Conservation (phyloP, 352 stramenopile species). For the Phytophthora colocasiae region DNA sequence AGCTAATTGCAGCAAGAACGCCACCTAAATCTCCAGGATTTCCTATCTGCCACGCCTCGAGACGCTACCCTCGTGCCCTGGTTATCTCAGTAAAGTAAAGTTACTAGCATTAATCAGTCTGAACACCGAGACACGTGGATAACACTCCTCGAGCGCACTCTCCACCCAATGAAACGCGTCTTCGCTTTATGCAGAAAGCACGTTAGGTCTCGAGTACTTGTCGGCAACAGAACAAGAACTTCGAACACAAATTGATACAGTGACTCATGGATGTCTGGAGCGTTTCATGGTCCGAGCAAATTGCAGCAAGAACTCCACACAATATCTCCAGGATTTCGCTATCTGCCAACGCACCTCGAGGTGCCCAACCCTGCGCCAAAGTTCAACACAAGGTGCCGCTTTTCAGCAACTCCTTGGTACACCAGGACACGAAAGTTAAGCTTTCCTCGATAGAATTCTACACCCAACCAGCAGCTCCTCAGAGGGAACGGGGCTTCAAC, state of each 20-base stretch:
- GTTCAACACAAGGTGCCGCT: conserved; percentile 27
- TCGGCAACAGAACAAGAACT: conserved; percentile 1
- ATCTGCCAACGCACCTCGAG: conserved; percentile 47
- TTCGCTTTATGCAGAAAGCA: conserved; percentile 1
- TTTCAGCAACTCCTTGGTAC: conserved; percentile 38
- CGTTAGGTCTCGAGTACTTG: conserved; percentile 10
- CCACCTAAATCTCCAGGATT: conserved; percentile 67
- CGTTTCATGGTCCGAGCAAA: conserved; percentile 82
- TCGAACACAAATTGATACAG: neutral
- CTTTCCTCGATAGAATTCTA: conserved; percentile 28
- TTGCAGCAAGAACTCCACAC: conserved; percentile 83
- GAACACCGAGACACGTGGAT: conserved; percentile 4
- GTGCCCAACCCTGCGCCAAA: conserved; percentile 8
- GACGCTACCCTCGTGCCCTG: conserved; percentile 11
- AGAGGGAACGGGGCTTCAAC: conserved; percentile 29
- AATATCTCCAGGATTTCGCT: conserved; percentile 61
- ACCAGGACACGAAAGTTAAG: conserved; percentile 13
- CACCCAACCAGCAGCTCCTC: conserved; percentile 33
- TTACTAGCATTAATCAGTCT: neutral
- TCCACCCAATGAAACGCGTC: conserved; percentile 8
- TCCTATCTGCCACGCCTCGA: conserved; percentile 49
- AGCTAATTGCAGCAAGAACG: conserved; percentile 71
- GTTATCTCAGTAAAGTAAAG: neutral
- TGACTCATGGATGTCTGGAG: conserved; percentile 52
- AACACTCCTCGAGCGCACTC: conserved; percentile 14